Percentiles rank a stretch among this genome's conserved stretches.
These are phyloP conservation scores for Paracoccidioides brasiliensis DNA, from an alignment of 2,329 filamentous ascomycete species.

Conservation along the genomic window DNA sequence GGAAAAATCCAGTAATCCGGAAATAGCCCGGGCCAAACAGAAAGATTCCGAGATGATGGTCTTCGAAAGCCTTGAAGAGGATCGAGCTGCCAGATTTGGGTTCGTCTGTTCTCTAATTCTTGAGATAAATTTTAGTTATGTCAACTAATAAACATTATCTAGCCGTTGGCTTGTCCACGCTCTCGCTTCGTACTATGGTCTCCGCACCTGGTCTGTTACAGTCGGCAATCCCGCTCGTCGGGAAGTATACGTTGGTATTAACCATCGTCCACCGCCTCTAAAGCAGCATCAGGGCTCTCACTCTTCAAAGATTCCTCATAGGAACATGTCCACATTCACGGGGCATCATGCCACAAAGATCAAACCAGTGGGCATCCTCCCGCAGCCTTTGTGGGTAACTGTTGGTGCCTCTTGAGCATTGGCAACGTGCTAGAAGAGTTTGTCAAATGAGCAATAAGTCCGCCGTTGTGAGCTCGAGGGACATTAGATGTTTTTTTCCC, in stretches of 20 bases:
- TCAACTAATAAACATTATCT: slow-evolving; percentile 25
- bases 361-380: slow-evolving; percentile 5
- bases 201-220: slow-evolving; percentile 69
- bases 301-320: neutral
- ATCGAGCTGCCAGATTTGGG: slow-evolving; percentile 70
- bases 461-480: too few relatives aligned
- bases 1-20: slow-evolving; percentile 31
- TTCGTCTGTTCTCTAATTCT: too few relatives aligned
- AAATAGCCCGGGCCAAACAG: slow-evolving; percentile 18
- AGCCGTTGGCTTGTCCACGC: slow-evolving; percentile 83
- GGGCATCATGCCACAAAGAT: neutral
- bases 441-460: too few relatives aligned
- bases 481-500: too few relatives aligned
- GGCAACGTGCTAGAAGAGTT: too few relatives aligned
- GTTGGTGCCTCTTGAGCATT: slow-evolving; percentile 3
- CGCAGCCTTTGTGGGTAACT: slow-evolving; percentile 26
- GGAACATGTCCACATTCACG: neutral
- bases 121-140: too few relatives aligned
- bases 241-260: slow-evolving; percentile 69
- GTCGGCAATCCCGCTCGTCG: slow-evolving; percentile 56
- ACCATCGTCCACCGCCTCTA: slow-evolving; percentile 7
- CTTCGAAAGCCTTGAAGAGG: slow-evolving; percentile 65
- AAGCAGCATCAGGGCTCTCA: neutral
- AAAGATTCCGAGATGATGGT: slow-evolving; percentile 56
- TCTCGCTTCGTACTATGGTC: slow-evolving; percentile 82